Evolutionary conservation across 306 rosid species (phyloP), one percentile per base, ranked within the genome.

Genomic region (Vigna radiata): DNA sequence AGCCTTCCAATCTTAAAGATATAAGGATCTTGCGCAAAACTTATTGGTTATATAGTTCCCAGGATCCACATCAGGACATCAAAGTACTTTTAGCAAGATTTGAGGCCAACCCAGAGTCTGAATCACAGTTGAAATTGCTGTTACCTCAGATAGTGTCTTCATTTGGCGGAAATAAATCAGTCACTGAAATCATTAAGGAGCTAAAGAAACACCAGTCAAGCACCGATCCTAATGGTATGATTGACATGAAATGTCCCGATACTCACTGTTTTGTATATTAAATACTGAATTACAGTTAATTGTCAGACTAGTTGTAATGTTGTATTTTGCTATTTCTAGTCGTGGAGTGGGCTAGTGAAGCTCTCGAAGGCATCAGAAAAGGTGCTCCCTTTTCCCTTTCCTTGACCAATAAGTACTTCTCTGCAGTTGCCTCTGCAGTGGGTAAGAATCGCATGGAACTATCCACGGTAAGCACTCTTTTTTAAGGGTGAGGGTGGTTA

Each of bases 321-420:
- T 68, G 36, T 78, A 23, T 23, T 64, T 78, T 64, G 66, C 63
- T 64, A 61, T 73, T 66, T 85, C 49, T 84, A 96, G 98, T 91
- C 82, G 91, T 61, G 72, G 96, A 92, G 75, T 96, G 97, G 98
- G 99, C 99, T 29, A 84, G 85, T 73, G 99, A 96, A 82, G 96
- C 97, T 78, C 97, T 96, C 80, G 96, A 89, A 84, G 96, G 97
- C 73, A 85, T 96, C 39, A 90, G 85, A 69, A 96, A 91, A 85
- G 98, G 98, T 55, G 96, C 97, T 64, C 99, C 99, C 7, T 96
- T 96, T 89, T 92, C 99, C 21, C 98, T 92, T 83, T 80, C 69
- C 68, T 85, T 92, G 87, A 96, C 99, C 27, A 87, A 88, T 48
- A 89, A 84, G 73, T 68, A 96, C 85, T 96, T 92, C 86, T 82